Percentiles rank a stretch among this genome's conserved stretches.
Conservation (phyloP, 495 filamentous ascomycete genomes). For the Penicillium pancosmium region DNA sequence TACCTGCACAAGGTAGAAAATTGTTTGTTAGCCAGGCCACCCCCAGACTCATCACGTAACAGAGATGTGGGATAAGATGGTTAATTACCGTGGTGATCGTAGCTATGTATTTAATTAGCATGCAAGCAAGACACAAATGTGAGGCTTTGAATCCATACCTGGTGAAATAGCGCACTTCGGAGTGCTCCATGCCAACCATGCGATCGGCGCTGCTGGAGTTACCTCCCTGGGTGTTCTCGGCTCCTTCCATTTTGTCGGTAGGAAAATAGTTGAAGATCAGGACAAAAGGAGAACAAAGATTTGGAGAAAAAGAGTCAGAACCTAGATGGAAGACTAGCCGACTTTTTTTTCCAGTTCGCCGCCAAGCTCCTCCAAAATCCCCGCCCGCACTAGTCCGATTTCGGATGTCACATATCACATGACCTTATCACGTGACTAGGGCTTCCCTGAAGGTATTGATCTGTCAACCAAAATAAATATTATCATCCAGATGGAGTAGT, state of each 20-base stretch:
- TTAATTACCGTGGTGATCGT: slow-evolving; percentile 87
- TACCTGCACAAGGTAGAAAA: slow-evolving; percentile 60
- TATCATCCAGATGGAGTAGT: neutral
- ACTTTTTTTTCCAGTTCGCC: slow-evolving; percentile 40
- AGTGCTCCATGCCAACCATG: slow-evolving; percentile 71
- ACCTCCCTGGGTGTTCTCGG: slow-evolving; percentile 28
- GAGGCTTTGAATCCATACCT: slow-evolving; percentile 57
- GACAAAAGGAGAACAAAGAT: slow-evolving; percentile 1
- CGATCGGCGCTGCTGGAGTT: slow-evolving; percentile 52
- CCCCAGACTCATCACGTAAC: neutral
- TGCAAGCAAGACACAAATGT: neutral
- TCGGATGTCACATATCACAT: neutral
- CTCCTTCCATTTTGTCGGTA: slow-evolving; percentile 35
- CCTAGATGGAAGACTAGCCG: slow-evolving; percentile 15
- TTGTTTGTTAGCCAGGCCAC: slow-evolving; percentile 19
- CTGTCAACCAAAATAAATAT: neutral
- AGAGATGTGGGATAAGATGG: neutral
- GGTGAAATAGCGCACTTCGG: slow-evolving; percentile 97
- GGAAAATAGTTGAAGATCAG: neutral
- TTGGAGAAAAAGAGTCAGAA: slow-evolving; percentile 9
- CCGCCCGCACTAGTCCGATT: slow-evolving; percentile 25
- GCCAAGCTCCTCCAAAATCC: slow-evolving; percentile 36
- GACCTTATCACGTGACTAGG: slow-evolving; percentile 18
- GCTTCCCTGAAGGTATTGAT: slow-evolving; percentile 2
- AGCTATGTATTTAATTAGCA: slow-evolving; percentile 56